phyloP scores from a whole-genome alignment of 192 early-diverging fungal species.

The Coemansia sp. region DNA sequence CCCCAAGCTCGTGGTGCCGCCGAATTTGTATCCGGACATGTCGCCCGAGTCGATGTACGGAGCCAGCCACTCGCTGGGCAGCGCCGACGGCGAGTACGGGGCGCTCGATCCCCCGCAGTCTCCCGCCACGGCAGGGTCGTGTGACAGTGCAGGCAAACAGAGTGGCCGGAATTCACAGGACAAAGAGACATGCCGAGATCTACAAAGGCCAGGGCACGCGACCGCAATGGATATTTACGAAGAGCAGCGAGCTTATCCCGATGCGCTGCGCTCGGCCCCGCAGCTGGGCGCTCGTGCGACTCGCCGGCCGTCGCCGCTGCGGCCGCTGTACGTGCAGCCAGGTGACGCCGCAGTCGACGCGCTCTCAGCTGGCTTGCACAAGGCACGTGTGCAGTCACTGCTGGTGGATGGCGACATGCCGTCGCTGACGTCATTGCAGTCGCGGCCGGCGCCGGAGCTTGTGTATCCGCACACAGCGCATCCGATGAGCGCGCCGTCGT shows the following conservation, averaged over 20 bases:
- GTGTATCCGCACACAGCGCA: slow-evolving; percentile 20
- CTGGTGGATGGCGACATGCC: slow-evolving; percentile 21
- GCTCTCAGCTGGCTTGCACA: slow-evolving; percentile 36
- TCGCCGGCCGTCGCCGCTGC: slow-evolving; percentile 26
- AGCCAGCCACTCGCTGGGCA: slow-evolving; percentile 37
- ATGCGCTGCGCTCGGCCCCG: neutral
- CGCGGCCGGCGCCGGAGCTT: slow-evolving; percentile 33
- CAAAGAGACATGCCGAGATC: slow-evolving; percentile 6
- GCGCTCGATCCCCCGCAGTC: slow-evolving; percentile 12
- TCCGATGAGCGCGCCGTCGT: slow-evolving; percentile 34
- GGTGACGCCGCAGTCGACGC: slow-evolving; percentile 21
- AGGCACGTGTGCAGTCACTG: slow-evolving; percentile 52
- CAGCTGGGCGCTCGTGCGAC: neutral
- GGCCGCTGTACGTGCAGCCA: slow-evolving; percentile 10
- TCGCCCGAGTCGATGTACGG: slow-evolving; percentile 55
- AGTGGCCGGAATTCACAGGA: slow-evolving; percentile 1
- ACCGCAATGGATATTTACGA: slow-evolving; percentile 10
- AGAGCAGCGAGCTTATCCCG: neutral
- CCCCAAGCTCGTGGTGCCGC: slow-evolving; percentile 67
- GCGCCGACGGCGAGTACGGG: slow-evolving; percentile 2
- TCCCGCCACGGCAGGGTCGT: neutral
- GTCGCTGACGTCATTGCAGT: slow-evolving; percentile 7
- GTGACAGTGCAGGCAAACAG: slow-evolving; percentile 4
- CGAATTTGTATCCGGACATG: slow-evolving; percentile 84
- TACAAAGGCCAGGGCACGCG: slow-evolving; percentile 13